Evolutionary conservation across 192 early-diverging fungal species (phyloP).

Genomic region (Coemansia sp.): DNA sequence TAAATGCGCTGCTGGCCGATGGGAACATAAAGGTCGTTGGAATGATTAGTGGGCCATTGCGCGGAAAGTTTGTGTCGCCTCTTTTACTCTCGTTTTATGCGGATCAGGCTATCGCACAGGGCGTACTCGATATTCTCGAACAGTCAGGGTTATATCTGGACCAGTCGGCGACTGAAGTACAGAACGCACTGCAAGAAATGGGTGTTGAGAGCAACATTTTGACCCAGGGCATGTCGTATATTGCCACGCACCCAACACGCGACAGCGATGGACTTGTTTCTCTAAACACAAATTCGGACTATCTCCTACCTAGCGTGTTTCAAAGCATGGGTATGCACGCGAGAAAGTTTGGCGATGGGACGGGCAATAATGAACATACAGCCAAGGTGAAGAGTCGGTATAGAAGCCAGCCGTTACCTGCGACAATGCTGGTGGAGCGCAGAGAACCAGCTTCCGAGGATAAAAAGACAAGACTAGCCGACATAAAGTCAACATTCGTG

Average conservation of each 20-base stretch:
- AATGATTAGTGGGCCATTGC: conserved; percentile 28
- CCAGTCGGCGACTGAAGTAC: conserved; percentile 38
- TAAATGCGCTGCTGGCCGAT: conserved; percentile 25
- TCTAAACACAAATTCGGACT: conserved; percentile 31
- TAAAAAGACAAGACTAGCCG: conserved; percentile 33
- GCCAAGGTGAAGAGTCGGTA: conserved; percentile 6
- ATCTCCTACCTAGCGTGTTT: conserved; percentile 41
- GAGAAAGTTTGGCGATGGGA: conserved; percentile 5
- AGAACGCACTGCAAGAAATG: conserved; percentile 29
- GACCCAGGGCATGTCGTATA: conserved; percentile 36
- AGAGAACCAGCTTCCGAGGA: conserved; percentile 22
- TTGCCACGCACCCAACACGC: conserved; percentile 20
- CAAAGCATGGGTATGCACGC: conserved; percentile 24
- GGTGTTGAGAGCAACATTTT: conserved; percentile 27
- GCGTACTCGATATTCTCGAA: conserved; percentile 29
- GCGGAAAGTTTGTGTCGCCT: conserved; percentile 33
- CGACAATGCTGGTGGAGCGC: conserved; percentile 24
- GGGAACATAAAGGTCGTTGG: conserved; percentile 35
- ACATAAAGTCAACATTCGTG: conserved; percentile 55
- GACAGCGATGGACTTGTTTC: conserved; percentile 25
- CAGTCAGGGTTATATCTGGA: conserved; percentile 37
- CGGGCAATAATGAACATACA: background rate
- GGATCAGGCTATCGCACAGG: conserved; percentile 19
- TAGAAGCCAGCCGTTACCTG: conserved; percentile 19
- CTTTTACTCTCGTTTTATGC: conserved; percentile 48